phyloP scores from a whole-genome alignment of 1,284 basidiomycete genomes.

The Pholiota adiposa region DNA sequence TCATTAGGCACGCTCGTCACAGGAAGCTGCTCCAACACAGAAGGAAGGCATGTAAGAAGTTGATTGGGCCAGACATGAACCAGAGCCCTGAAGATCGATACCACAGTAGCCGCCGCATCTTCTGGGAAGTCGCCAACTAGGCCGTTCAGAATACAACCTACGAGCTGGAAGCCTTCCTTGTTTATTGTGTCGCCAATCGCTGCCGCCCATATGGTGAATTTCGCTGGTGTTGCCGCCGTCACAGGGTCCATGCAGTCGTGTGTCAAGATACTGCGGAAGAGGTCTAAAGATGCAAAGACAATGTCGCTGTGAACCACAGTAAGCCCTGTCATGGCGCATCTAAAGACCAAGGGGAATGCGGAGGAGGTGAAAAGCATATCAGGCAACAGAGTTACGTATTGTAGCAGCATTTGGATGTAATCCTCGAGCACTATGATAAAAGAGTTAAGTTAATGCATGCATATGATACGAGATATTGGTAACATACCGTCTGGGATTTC shows the following conservation, averaged over 20 bases:
- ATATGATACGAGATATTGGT: background rate
- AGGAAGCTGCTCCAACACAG: conserved; percentile 75
- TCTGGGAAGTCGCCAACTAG: conserved; percentile 89
- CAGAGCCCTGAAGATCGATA: conserved; percentile 79
- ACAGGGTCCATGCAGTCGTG: conserved; percentile 66
- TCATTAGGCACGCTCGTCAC: conserved; percentile 61
- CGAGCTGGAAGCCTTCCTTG: conserved; percentile 76
- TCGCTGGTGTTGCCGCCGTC: conserved; percentile 51
- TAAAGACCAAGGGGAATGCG: conserved; percentile 77
- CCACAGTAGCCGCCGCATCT: conserved; percentile 76
- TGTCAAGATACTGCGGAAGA: conserved; percentile 74
- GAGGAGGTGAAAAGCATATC: conserved; percentile 80
- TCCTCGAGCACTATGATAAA: conserved; percentile 85
- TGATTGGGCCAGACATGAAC: conserved; percentile 70
- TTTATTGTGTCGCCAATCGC: conserved; percentile 72
- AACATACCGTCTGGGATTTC: conserved; percentile 79
- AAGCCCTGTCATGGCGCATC: conserved; percentile 75
- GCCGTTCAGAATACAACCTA: conserved; percentile 77
- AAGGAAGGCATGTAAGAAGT: conserved; percentile 74
- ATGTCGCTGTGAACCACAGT: conserved; percentile 83
- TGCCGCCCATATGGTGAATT: conserved; percentile 65
- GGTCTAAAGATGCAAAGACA: conserved; percentile 81
- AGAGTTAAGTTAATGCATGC: conserved; percentile 11
- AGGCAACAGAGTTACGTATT: conserved; percentile 72
- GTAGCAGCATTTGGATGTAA: conserved; percentile 83